phyloP scores from a whole-genome alignment of 108 stramenopile genomes.

The Cyclotella kingstonii region DNA sequence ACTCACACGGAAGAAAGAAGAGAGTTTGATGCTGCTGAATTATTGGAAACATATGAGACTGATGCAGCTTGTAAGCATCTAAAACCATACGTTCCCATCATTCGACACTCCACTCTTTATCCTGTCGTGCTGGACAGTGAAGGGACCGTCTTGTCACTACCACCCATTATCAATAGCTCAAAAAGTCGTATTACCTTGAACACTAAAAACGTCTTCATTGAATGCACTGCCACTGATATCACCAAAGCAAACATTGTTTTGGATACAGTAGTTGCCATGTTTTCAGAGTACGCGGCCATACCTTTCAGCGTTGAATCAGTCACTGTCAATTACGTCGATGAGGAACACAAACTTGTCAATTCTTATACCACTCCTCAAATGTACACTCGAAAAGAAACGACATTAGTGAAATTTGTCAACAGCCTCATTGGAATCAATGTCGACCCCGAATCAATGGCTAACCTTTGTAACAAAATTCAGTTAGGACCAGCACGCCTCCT shows the following conservation, averaged over 20 bases:
- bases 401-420: constrained; percentile 85
- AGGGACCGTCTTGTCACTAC: constrained; percentile 89
- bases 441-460: constrained; percentile 70
- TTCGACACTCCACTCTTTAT: constrained; percentile 91
- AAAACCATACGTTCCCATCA: constrained; percentile 96
- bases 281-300: constrained; percentile 87
- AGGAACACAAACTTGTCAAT: constrained; percentile 49
- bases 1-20: constrained; percentile 73
- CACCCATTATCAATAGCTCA: constrained; percentile 97
- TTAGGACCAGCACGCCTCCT: constrained; percentile 86
- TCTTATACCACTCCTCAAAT: constrained; percentile 78
- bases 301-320: constrained; percentile 95
- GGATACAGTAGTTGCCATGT: constrained; percentile 98
- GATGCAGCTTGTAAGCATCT: constrained; percentile 92
- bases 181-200: constrained; percentile 88
- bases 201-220: constrained; percentile 98
- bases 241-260: constrained; percentile 99
- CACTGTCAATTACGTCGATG: constrained; percentile 85
- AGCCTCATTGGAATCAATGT: constrained; percentile 88
- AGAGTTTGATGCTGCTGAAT: constrained; percentile 57
- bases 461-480: constrained; percentile 94
- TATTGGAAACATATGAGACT: constrained; percentile 87
- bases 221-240: constrained; percentile 98
- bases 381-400: constrained; percentile 65
- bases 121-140: constrained; percentile 90